Evolutionary conservation across 2,329 filamentous ascomycete genomes (phyloP).

Genomic region (Fusarium sp.): DNA sequence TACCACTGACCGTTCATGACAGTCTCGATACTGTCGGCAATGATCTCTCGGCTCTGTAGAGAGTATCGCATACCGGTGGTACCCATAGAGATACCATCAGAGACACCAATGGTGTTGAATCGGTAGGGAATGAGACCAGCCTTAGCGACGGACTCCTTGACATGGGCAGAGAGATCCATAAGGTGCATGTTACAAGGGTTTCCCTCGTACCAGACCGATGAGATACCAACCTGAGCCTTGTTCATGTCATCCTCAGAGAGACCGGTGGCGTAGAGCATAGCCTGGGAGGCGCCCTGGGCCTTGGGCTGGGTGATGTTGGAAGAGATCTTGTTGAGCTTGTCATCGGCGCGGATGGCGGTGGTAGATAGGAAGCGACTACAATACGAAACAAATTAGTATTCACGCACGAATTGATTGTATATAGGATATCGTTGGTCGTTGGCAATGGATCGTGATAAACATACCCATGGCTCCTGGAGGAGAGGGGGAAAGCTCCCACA

Average conservation of each 20-base stretch:
- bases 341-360: slow-evolving; percentile 59
- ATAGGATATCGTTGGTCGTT: not conserved
- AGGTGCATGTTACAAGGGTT: slow-evolving; percentile 99
- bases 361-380: slow-evolving; percentile 64
- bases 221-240: slow-evolving; percentile 98
- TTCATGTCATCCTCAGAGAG: slow-evolving; percentile 87
- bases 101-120: slow-evolving; percentile 99
- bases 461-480: slow-evolving; percentile 44
- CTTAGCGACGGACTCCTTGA: slow-evolving; percentile 70
- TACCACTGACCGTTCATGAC: slow-evolving; percentile 99
- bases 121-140: slow-evolving; percentile 91
- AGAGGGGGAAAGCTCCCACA: slow-evolving; percentile 44
- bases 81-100: slow-evolving; percentile 97
- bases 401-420: not conserved
- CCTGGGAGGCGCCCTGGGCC: slow-evolving; percentile 97
- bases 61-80: slow-evolving; percentile 97
- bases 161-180: slow-evolving; percentile 84
- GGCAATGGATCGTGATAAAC: slow-evolving; percentile 15
- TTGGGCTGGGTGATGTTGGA: slow-evolving; percentile 92
- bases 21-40: slow-evolving; percentile 98
- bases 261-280: slow-evolving; percentile 98
- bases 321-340: slow-evolving; percentile 85
- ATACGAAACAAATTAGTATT: slow-evolving; percentile 8
- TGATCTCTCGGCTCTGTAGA: slow-evolving; percentile 93
- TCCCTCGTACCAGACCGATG: slow-evolving; percentile 96